A percentile compares a stretch with the other conserved stretches of the same genome.
These are phyloP conservation scores for Tubosaeta brunneosetosa DNA, from an alignment of 768 basidiomycete species.

Conservation along the genomic window DNA sequence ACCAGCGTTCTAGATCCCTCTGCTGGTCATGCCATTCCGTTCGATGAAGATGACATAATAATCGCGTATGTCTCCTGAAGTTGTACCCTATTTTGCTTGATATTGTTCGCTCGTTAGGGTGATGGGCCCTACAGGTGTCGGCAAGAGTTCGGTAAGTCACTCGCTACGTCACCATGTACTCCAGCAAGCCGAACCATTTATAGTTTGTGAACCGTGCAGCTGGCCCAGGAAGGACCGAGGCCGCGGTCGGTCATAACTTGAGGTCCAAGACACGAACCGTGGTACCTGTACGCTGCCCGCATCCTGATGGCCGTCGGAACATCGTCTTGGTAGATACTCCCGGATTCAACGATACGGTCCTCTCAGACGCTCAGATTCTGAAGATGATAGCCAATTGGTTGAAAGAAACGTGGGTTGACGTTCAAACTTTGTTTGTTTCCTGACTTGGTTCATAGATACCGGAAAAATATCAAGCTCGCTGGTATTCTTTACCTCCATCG, in stretches of 20 bases:
- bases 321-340: conserved; percentile 17
- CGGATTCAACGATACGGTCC: conserved; percentile 14
- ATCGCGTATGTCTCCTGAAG: conserved; percentile 11
- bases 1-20: background rate
- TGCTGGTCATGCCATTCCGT: background rate
- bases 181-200: background rate
- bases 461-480: conserved; percentile 6
- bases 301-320: conserved; percentile 12
- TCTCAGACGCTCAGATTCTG: conserved; percentile 9
- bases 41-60: conserved; percentile 10
- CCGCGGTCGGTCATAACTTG: background rate
- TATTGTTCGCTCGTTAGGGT: conserved; percentile 1
- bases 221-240: background rate
- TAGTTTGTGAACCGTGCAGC: conserved; percentile 14
- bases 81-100: background rate
- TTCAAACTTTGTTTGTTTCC: too few relatives aligned
- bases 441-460: conserved; percentile 6
- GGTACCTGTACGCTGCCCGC: conserved; percentile 6
- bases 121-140: conserved; percentile 15
- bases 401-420: conserved; percentile 11
- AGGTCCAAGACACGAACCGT: conserved; percentile 7
- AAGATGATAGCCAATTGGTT: conserved; percentile 13
- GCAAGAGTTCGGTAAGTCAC: conserved; percentile 19
- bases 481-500: conserved; percentile 14
- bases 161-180: background rate